A percentile compares a stretch with the other conserved stretches of the same genome.
Evolutionary conservation across 805 yeast genomes (phyloP).

Genomic region (Starmerella riodocensis): DNA sequence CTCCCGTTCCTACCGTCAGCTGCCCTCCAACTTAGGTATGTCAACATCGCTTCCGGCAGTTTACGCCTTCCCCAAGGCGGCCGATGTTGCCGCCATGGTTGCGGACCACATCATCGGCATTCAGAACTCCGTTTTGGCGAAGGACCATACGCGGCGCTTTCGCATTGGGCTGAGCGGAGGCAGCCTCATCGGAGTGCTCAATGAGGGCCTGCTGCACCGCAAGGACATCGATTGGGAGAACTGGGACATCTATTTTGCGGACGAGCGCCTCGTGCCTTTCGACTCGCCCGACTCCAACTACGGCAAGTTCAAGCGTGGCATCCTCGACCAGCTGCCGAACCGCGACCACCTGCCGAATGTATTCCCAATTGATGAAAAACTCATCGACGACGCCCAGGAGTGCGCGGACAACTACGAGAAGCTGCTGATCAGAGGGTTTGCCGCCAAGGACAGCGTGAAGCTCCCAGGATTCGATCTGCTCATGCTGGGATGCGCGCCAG

Average conservation of each 20-base stretch:
- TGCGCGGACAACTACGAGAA: constrained; percentile 92
- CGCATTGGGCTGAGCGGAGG: constrained; percentile 91
- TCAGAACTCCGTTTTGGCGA: constrained; percentile 53
- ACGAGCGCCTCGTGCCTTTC: constrained; percentile 86
- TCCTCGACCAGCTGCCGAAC: constrained; percentile 55
- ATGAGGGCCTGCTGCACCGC: constrained; percentile 70
- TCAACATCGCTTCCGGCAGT: constrained; percentile 46
- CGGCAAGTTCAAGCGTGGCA: constrained; percentile 73
- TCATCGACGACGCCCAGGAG: constrained; percentile 54
- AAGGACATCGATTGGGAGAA: constrained; percentile 74
- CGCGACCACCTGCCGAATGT: constrained; percentile 49
- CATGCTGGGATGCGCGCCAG: constrained; percentile 94
- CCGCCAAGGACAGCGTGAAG: constrained; percentile 90
- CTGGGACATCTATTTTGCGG: constrained; percentile 96
- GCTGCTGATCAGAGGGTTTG: constrained; percentile 73
- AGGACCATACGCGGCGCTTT: constrained; percentile 43
- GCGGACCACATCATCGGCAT: constrained; percentile 89
- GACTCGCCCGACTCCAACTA: constrained; percentile 72
- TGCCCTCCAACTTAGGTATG: too few relatives aligned
- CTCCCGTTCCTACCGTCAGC: too few relatives aligned
- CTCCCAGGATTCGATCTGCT: constrained; percentile 88
- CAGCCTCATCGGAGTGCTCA: constrained; percentile 69
- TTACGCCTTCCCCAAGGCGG: constrained; percentile 80
- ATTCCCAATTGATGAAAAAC: constrained; percentile 66
- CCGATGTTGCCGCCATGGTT: constrained; percentile 89